phyloP scores from a whole-genome alignment of 73 alveolate genomes.

The Vitrella brassicaformis region DNA sequence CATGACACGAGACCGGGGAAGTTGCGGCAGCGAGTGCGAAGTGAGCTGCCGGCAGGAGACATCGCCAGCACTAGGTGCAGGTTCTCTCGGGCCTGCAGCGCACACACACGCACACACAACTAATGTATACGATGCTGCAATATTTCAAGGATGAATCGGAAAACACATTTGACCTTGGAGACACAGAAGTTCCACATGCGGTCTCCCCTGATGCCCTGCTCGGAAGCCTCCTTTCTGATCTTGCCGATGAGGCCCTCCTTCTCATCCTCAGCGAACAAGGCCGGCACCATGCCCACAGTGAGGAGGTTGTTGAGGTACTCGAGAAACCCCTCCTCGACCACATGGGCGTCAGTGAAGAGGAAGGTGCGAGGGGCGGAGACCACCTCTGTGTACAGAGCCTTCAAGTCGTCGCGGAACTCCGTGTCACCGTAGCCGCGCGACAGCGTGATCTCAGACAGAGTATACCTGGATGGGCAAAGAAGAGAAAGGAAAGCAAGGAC shows the following conservation, averaged over 20 bases:
- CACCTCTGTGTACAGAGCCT: constrained; percentile 76
- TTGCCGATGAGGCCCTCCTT: constrained; percentile 52
- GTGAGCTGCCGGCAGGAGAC: constrained; percentile 94
- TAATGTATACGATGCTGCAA: too few species aligned
- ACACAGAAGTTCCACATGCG: constrained; percentile 82
- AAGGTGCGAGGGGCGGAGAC: constrained; percentile 82
- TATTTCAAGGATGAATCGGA: too few species aligned
- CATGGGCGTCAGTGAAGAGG: constrained; percentile 90
- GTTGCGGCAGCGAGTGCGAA: constrained; percentile 88
- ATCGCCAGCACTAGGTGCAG: constrained; percentile 89
- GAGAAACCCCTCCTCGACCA: constrained; percentile 93
- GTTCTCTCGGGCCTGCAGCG: constrained; percentile 85
- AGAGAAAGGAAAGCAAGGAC: not conserved
- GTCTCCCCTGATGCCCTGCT: constrained; percentile 47
- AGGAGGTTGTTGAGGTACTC: constrained; percentile 95
- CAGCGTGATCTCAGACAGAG: constrained; percentile 80
- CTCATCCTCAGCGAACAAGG: constrained; percentile 93
- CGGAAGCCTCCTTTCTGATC: not conserved
- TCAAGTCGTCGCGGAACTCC: constrained; percentile 92
- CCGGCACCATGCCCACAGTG: constrained; percentile 97
- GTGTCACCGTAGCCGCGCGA: constrained; percentile 90
- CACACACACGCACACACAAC: too few species aligned
- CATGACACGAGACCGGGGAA: constrained; percentile 92
- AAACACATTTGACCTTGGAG: constrained; percentile 54
- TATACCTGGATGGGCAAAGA: constrained; percentile 21